phyloP scores from a whole-genome alignment of 2,329 filamentous ascomycete species.

The Fragosphaeria purpurea region DNA sequence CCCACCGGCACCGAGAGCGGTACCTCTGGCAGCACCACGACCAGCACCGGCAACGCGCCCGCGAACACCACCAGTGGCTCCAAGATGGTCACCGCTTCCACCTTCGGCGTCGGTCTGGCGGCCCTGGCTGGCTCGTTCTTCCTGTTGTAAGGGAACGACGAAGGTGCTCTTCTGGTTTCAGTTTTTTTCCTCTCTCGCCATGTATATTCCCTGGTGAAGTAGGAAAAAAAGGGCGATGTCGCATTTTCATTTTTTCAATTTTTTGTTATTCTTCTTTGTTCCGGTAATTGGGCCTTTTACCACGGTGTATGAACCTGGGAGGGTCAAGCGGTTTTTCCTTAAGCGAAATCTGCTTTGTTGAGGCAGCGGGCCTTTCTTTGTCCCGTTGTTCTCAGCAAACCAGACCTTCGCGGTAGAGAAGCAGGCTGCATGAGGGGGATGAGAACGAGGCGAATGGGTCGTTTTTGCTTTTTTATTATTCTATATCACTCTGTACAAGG shows the following conservation, averaged over 20 bases:
- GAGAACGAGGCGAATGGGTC: too few species aligned
- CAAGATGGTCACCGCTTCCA: constrained; percentile 26
- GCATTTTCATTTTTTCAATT: too few species aligned
- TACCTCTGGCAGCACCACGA: constrained; percentile 9
- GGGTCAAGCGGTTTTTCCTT: too few species aligned
- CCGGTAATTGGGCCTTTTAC: too few species aligned
- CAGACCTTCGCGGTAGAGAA: too few species aligned
- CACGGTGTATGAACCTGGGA: too few species aligned
- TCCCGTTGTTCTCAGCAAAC: too few species aligned
- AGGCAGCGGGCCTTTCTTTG: too few species aligned
- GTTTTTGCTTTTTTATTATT: background rate
- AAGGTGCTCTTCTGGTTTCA: background rate
- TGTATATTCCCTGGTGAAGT: too few species aligned
- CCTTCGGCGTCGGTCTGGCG: constrained; percentile 32
- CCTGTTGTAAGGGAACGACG: constrained; percentile 24
- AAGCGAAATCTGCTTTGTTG: too few species aligned
- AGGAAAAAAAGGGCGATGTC: too few species aligned
- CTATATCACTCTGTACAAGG: constrained; percentile 1
- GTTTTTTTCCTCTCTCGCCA: background rate
- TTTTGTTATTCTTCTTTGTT: too few species aligned
- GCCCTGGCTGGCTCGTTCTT: constrained; percentile 31
- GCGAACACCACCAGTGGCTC: constrained; percentile 17
- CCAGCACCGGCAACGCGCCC: constrained; percentile 14
- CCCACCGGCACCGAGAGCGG: constrained; percentile 17
- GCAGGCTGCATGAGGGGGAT: background rate